These are phyloP conservation scores for Diaporthe ampelina DNA, from an alignment of 2,329 filamentous ascomycete genomes.

Conservation along the genomic window DNA sequence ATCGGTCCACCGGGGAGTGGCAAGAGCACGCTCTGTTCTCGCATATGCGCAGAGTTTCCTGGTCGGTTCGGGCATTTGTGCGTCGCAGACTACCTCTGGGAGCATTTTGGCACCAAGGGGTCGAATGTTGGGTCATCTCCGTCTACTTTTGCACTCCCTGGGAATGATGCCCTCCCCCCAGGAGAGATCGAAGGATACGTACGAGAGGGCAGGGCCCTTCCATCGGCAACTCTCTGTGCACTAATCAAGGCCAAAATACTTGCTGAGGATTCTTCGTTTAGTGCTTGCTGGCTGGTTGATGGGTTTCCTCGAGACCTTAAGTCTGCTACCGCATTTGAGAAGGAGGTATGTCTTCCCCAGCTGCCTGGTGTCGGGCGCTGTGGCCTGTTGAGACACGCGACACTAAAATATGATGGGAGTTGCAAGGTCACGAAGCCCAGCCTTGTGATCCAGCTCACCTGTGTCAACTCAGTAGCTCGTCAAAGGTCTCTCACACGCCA, in stretches of 20 bases:
- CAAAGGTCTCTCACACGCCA: neutral
- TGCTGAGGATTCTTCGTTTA: rapidly evolving
- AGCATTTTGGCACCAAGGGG: neutral
- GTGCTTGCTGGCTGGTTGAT: neutral
- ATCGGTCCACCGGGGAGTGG: conserved; percentile 7
- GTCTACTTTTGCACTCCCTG: too few relatives aligned
- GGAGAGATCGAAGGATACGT: neutral
- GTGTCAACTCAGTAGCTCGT: neutral
- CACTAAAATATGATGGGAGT: neutral
- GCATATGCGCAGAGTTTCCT: neutral
- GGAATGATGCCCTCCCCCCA: too few relatives aligned
- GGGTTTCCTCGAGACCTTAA: neutral
- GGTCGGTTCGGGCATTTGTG: neutral
- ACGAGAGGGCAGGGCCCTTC: neutral
- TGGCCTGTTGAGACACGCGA: rapidly evolving
- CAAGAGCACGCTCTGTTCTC: neutral
- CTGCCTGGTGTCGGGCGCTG: too few relatives aligned
- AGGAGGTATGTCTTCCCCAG: neutral
- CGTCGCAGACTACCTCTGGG: neutral
- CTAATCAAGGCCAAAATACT: neutral
- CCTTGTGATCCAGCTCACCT: neutral
- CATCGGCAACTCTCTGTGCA: neutral
- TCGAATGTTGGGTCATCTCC: too few relatives aligned
- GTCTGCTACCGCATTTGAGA: neutral
- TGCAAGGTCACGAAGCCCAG: neutral